phyloP scores from a whole-genome alignment of 306 rosid genomes.

The Quercus aquifolioides region DNA sequence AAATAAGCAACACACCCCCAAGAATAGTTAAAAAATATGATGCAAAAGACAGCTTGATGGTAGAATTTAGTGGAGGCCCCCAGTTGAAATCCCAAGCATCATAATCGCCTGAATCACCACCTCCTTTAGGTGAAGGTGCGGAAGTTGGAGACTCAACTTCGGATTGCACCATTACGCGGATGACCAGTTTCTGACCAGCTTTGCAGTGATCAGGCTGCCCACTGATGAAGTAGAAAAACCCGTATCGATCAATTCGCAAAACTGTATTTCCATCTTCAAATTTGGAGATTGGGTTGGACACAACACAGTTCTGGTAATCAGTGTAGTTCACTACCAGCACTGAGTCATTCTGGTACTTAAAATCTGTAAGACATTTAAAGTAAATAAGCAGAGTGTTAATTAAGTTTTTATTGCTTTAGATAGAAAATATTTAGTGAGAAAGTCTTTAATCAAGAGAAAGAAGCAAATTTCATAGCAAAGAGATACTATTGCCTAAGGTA shows the following conservation, averaged over 20 bases:
- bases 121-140: background rate
- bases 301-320: constrained; percentile 6
- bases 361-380: background rate
- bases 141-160: background rate
- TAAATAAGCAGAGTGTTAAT: background rate
- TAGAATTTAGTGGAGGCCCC: constrained; percentile 22
- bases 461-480: background rate
- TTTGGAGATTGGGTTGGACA: constrained; percentile 1
- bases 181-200: background rate
- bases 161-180: constrained; percentile 6
- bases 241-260: background rate
- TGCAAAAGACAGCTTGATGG: background rate
- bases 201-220: background rate
- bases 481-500: no score
- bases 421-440: background rate
- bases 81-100: constrained; percentile 15
- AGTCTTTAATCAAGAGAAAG: background rate
- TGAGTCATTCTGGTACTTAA: constrained; percentile 16
- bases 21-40: constrained; percentile 7
- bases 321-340: constrained; percentile 16
- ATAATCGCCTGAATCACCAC: background rate
- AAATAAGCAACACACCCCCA: background rate
- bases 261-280: constrained; percentile 5
- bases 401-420: background rate
- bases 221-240: constrained; percentile 15